Evolutionary conservation across 768 basidiomycete genomes (phyloP).

Genomic region (Lactarius evosmus): DNA sequence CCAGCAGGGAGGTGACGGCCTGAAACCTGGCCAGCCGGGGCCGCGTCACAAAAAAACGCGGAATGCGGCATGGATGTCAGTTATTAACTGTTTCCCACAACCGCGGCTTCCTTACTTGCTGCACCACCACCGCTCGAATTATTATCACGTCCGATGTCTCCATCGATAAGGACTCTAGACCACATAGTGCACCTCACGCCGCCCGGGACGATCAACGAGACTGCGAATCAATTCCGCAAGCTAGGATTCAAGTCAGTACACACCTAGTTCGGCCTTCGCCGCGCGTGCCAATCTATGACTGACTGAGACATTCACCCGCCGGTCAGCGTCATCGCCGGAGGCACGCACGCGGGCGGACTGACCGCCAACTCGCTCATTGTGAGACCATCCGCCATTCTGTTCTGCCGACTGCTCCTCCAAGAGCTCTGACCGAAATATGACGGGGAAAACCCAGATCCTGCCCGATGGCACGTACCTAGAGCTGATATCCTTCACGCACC

Average conservation of each 20-base stretch:
- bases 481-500: conserved; percentile 62
- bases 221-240: conserved; percentile 50
- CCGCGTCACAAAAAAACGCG: neutral
- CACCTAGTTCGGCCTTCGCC: neutral
- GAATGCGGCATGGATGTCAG: neutral
- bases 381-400: conserved; percentile 24
- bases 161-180: conserved; percentile 50
- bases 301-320: neutral
- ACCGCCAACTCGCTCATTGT: conserved; percentile 67
- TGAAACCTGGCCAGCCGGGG: neutral
- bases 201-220: conserved; percentile 51
- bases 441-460: conserved; percentile 41
- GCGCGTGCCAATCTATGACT: neutral
- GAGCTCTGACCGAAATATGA: neutral
- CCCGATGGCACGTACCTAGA: conserved; percentile 63
- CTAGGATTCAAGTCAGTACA: conserved; percentile 61
- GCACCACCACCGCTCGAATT: neutral
- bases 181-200: conserved; percentile 73
- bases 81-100: neutral
- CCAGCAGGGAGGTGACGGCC: neutral
- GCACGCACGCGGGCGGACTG: conserved; percentile 59
- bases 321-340: conserved; percentile 62
- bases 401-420: conserved; percentile 3
- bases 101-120: too few relatives aligned
- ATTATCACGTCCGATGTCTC: conserved; percentile 1